Conservation (phyloP, 257 asterid genomes). For the Henckelia pumila region DNA sequence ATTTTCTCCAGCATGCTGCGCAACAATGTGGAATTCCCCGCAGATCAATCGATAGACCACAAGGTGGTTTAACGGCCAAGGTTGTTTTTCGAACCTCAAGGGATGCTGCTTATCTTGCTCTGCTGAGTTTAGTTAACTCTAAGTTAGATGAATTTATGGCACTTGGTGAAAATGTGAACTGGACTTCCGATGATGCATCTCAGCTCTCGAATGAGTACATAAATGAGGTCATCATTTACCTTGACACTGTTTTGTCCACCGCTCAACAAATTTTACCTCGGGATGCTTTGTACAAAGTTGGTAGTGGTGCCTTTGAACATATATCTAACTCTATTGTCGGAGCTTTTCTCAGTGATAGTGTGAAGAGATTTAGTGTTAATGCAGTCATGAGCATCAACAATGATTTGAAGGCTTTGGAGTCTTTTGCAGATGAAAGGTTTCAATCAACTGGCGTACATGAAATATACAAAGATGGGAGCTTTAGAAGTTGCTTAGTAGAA, state of each 20-base stretch:
- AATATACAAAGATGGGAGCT: slow-evolving; percentile 70
- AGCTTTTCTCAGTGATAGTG: slow-evolving; percentile 58
- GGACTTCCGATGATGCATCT: slow-evolving; percentile 71
- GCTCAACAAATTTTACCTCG: slow-evolving; percentile 86
- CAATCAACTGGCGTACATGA: slow-evolving; percentile 71
- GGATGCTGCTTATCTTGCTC: slow-evolving; percentile 84
- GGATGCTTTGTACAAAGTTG: slow-evolving; percentile 84
- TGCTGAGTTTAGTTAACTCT: slow-evolving; percentile 58
- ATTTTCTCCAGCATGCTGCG: slow-evolving; percentile 93
- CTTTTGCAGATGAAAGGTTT: slow-evolving; percentile 84
- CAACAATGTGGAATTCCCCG: slow-evolving; percentile 93
- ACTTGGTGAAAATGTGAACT: slow-evolving; percentile 70
- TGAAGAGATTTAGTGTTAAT: slow-evolving; percentile 72
- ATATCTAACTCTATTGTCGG: slow-evolving; percentile 67
- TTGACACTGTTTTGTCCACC: slow-evolving; percentile 81
- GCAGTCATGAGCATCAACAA: slow-evolving; percentile 56
- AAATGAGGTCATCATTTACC: slow-evolving; percentile 73
- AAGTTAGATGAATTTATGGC: slow-evolving; percentile 78
- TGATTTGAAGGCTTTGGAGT: slow-evolving; percentile 69
- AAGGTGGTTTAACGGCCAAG: slow-evolving; percentile 75
- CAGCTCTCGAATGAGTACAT: slow-evolving; percentile 67
- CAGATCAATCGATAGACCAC: slow-evolving; percentile 76
- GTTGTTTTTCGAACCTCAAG: slow-evolving; percentile 79
- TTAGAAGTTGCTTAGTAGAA: slow-evolving; percentile 67
- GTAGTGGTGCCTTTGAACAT: slow-evolving; percentile 85